Conservation (phyloP, 2,329 filamentous ascomycete genomes). For the Fusarium tupiense region DNA sequence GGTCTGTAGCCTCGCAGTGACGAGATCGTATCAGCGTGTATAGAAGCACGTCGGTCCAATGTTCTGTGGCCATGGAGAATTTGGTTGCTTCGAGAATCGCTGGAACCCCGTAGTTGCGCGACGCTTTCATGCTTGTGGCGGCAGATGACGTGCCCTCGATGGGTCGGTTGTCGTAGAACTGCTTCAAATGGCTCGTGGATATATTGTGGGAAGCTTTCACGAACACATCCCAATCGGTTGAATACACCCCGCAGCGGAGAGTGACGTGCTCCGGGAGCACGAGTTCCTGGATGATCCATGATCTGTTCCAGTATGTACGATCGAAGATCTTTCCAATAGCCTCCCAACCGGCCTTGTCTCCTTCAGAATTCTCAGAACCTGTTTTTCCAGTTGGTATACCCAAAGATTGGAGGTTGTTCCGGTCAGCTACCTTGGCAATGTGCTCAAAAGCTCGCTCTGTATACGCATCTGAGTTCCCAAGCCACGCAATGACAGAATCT, state of each 20-base stretch:
- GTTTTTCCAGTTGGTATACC: background rate
- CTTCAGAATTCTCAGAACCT: background rate
- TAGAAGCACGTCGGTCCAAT: background rate
- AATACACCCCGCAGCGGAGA: background rate
- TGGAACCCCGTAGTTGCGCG: background rate
- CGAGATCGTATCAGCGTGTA: background rate
- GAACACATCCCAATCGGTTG: background rate
- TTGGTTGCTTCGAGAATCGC: background rate
- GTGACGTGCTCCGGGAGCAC: background rate
- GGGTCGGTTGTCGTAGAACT: background rate
- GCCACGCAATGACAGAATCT: background rate
- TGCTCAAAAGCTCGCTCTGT: background rate
- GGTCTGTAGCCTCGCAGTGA: background rate
- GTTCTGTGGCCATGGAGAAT: background rate
- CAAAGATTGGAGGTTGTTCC: background rate
- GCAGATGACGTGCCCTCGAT: accelerated
- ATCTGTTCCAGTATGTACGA: background rate
- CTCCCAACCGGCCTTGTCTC: background rate
- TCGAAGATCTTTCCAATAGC: background rate
- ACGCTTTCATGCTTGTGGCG: background rate
- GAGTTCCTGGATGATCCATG: background rate
- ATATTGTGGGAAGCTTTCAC: background rate
- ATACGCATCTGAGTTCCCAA: background rate
- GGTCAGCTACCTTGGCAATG: background rate
- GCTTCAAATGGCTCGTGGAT: background rate